These are phyloP conservation scores for Carallia brachiata DNA, from an alignment of 345 rosid species.

Conservation along the genomic window DNA sequence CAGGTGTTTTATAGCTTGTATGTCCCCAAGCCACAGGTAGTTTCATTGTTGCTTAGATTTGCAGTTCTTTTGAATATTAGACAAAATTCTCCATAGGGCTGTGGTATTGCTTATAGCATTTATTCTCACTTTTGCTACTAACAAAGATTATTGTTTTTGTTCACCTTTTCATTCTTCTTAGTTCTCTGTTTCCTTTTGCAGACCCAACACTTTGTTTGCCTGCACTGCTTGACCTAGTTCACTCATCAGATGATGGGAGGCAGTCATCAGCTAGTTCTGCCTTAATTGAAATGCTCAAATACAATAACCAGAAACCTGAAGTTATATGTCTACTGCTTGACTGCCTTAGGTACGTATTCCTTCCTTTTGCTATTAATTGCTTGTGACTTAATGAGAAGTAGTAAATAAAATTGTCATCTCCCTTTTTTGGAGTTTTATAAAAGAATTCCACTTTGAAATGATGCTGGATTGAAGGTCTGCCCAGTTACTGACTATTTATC, in stretches of 20 bases:
- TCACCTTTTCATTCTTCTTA: slow-evolving; percentile 10
- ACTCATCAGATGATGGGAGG: slow-evolving; percentile 47
- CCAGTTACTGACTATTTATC: slow-evolving; percentile 14
- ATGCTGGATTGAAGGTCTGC: not conserved
- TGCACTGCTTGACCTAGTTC: slow-evolving; percentile 49
- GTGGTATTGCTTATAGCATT: too few species aligned
- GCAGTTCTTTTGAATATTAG: too few species aligned
- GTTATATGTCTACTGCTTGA: slow-evolving; percentile 70
- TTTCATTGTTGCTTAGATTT: too few species aligned
- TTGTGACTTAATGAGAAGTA: not conserved
- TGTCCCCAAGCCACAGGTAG: too few species aligned
- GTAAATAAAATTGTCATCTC: not conserved
- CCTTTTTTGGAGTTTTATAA: slow-evolving; percentile 6
- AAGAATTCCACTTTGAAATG: not conserved
- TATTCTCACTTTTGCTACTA: too few species aligned
- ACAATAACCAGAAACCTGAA: slow-evolving; percentile 57
- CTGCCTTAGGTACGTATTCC: slow-evolving; percentile 58
- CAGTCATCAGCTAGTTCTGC: slow-evolving; percentile 47
- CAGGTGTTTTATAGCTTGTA: too few species aligned
- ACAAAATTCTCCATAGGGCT: too few species aligned
- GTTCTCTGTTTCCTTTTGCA: slow-evolving; percentile 33
- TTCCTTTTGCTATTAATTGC: not conserved
- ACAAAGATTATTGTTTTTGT: slow-evolving; percentile 8
- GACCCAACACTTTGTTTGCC: slow-evolving; percentile 71
- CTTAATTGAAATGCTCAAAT: slow-evolving; percentile 56